Base-by-base conservation (phyloP, 208 protist species). In the Acanthamoeba lenticulata region DNA sequence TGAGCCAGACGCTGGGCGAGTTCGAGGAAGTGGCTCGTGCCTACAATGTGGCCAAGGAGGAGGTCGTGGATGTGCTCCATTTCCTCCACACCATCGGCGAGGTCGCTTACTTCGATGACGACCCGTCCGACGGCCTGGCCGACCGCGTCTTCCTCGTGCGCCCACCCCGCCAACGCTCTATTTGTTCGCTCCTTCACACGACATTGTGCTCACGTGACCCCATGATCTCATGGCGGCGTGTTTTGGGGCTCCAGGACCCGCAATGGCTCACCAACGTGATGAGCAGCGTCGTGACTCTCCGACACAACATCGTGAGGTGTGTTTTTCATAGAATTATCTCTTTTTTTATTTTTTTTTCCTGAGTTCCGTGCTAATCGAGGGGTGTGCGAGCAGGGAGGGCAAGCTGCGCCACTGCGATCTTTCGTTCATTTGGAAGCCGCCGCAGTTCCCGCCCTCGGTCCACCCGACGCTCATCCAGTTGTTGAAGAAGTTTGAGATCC, bases 21-120 rank as follows among this genome's bases (percentile, higher is more conserved):
- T 93, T 93, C 44, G 45, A 81, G 38, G 62, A 74, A 45, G 44
- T 67, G 42, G 89, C 89, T n/a, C 44, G 40, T 40, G 89, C 40
- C 40, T 93, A 67, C 38, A 81, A 93, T 34, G 69, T 93, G 6
- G 62, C 65, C 24, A 81, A 49, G 69, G 62, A 81, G 32, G 89
- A 93, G 34, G 65, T 93, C 24, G 49, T 83, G 29, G 44, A 93
- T 55, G 89, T 32, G 29, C 89, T 93, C 29, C 89, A 93, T n/a
- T 93, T 93, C 89, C 62, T 93, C 32, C 89, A 93, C 69, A 81
- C 57, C 57, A 93, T 93, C 44, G 89, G 89, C 29, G 89, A 93
- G 47, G 49, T 93, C 27, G 89, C 89, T 27, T 93, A 93, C 49
- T 93, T 93, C 49, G 89, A 62, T 24, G 89, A 93, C 38, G 89